A percentile compares a stretch with the other conserved stretches of the same genome.
Evolutionary conservation across 305 asterid species (phyloP).

Genomic region (Fraxinus albicans): DNA sequence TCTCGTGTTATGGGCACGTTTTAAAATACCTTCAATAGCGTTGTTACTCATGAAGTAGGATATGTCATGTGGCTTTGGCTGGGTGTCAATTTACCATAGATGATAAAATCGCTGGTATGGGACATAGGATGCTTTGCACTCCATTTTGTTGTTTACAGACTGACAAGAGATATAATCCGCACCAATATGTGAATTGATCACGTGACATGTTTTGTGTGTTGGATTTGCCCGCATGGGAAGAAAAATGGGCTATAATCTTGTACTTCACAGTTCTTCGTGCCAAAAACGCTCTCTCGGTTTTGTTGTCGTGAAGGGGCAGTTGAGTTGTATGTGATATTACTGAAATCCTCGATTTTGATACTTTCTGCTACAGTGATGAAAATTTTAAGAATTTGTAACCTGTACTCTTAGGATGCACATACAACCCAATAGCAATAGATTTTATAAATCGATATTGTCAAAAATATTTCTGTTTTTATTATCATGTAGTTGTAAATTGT

Average conservation of each 20-base stretch:
- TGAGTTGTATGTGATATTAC: background rate
- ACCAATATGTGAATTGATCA: background rate
- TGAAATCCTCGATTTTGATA: background rate
- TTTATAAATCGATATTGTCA: background rate
- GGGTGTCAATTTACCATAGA: constrained; percentile 13
- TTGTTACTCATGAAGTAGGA: constrained; percentile 28
- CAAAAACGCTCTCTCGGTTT: background rate
- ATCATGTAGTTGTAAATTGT: background rate
- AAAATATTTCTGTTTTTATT: background rate
- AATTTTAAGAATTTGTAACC: constrained; percentile 14
- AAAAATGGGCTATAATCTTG: background rate
- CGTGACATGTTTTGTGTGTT: background rate
- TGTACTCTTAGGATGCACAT: constrained; percentile 23
- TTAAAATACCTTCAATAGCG: constrained; percentile 19
- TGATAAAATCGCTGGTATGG: constrained; percentile 26
- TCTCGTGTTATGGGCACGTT: constrained; percentile 27
- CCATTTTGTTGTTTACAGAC: background rate
- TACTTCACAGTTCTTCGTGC: background rate
- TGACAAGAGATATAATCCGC: background rate
- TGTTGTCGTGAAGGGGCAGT: background rate
- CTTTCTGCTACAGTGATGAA: constrained; percentile 18
- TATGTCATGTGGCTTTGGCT: constrained; percentile 10
- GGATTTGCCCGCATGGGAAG: background rate
- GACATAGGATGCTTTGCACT: background rate
- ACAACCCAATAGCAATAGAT: background rate